A percentile compares a stretch with the other conserved stretches of the same genome.
Conservation (phyloP, 768 basidiomycete genomes). For the Termitomyces sp. region DNA sequence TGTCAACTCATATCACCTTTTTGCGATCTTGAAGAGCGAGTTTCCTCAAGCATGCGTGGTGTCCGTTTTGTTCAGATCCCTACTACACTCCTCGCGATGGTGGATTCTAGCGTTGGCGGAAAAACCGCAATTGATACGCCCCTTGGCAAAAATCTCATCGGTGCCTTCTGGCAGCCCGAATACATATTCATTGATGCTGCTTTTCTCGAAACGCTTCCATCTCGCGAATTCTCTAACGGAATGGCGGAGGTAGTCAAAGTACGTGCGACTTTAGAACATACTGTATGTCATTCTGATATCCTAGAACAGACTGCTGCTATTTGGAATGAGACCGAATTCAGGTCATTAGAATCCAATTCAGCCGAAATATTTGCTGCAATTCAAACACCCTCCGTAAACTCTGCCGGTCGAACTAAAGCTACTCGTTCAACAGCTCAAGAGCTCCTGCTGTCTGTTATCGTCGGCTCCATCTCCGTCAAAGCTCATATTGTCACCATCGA, state of each 20-base stretch:
- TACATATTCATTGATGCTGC: constrained; percentile 97
- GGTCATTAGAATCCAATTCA: constrained; percentile 79
- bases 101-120: constrained; percentile 95
- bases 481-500: constrained; percentile 96
- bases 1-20: neutral
- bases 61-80: constrained; percentile 95
- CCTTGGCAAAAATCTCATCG: constrained; percentile 97
- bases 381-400: constrained; percentile 56
- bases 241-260: constrained; percentile 99
- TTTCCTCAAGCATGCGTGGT: constrained; percentile 82
- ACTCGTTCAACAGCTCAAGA: constrained; percentile 74
- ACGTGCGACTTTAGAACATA: constrained; percentile 12
- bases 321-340: constrained; percentile 90
- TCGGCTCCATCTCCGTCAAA: constrained; percentile 92
- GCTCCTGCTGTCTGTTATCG: constrained; percentile 85
- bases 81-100: constrained; percentile 96
- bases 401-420: constrained; percentile 48
- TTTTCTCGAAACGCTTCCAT: constrained; percentile 89
- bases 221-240: constrained; percentile 94
- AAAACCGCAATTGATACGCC: constrained; percentile 99
- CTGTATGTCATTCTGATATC: neutral
- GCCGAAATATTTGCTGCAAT: constrained; percentile 85
- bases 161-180: constrained; percentile 97
- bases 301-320: constrained; percentile 88
- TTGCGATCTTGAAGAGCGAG: constrained; percentile 2